phyloP scores from a whole-genome alignment of 1,284 basidiomycete genomes.

The Cutaneotrichosporon daszewskae region DNA sequence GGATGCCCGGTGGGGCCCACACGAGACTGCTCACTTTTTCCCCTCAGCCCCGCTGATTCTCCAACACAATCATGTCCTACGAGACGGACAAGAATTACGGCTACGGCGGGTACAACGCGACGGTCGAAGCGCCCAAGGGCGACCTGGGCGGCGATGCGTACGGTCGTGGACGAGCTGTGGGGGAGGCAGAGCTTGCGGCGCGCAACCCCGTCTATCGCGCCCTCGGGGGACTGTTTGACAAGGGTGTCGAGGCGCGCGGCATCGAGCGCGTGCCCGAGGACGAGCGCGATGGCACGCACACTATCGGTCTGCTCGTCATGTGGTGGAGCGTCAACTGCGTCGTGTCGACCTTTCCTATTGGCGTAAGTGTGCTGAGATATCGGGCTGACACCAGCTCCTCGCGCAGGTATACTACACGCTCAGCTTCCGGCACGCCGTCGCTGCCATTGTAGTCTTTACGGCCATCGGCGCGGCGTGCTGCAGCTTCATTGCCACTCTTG shows the following conservation, averaged over 20 bases:
- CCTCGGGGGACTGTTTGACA: slow-evolving; percentile 19
- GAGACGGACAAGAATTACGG: too few relatives aligned
- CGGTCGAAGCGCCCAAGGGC: too few relatives aligned
- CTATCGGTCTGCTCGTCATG: slow-evolving; percentile 26
- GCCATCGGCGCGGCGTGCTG: slow-evolving; percentile 44
- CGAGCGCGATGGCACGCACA: slow-evolving; percentile 21
- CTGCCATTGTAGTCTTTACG: slow-evolving; percentile 43
- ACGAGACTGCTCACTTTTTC: too few relatives aligned
- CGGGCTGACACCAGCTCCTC: slow-evolving; percentile 41
- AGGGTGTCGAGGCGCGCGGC: slow-evolving; percentile 31
- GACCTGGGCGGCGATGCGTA: too few relatives aligned
- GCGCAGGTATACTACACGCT: slow-evolving; percentile 55
- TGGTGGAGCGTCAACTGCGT: slow-evolving; percentile 44
- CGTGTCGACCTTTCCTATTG: slow-evolving; percentile 57
- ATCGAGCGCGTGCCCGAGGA: slow-evolving; percentile 33
- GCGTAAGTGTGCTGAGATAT: slow-evolving; percentile 30
- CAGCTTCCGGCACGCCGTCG: slow-evolving; percentile 50
- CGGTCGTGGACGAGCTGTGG: background rate
- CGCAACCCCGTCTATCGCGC: slow-evolving; percentile 16
- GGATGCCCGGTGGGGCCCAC: too few relatives aligned
- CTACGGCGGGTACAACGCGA: too few relatives aligned
- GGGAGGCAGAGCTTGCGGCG: slow-evolving; percentile 3
- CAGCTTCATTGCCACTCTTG: slow-evolving; percentile 58
- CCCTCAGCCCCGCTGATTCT: too few relatives aligned
- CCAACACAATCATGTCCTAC: too few relatives aligned